A percentile compares a stretch with the other conserved stretches of the same genome.
Conservation (phyloP, 2,329 filamentous ascomycete genomes). For the Sordariomycetes sp. region DNA sequence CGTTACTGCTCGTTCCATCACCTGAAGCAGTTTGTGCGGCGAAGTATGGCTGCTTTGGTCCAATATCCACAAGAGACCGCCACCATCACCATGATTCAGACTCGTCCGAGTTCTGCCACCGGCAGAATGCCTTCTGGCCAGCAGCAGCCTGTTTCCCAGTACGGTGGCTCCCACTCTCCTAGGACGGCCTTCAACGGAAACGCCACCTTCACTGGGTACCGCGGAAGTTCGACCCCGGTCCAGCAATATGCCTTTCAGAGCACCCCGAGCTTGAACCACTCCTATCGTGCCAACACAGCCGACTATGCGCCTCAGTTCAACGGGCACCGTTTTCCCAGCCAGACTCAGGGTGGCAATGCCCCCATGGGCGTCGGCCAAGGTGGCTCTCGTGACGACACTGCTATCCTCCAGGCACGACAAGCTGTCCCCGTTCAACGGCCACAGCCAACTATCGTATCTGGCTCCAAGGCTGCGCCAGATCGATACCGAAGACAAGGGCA, state of each 20-base stretch:
- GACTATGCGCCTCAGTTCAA: conserved; percentile 9
- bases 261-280: conserved; percentile 55
- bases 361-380: conserved; percentile 17
- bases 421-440: neutral
- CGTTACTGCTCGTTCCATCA: too few species aligned
- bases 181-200: conserved; percentile 16
- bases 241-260: conserved; percentile 70
- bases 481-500: conserved; percentile 62
- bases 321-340: conserved; percentile 9
- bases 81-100: conserved; percentile 68
- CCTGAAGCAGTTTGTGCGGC: neutral
- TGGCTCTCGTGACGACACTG: conserved; percentile 44
- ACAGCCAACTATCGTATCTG: conserved; percentile 10
- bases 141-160: conserved; percentile 39
- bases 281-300: conserved; percentile 17
- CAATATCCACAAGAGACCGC: conserved; percentile 71
- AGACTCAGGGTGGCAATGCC: conserved; percentile 15
- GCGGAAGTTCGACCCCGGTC: conserved; percentile 48
- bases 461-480: conserved; percentile 52
- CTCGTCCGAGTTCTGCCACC: conserved; percentile 50
- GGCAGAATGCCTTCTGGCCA: conserved; percentile 40
- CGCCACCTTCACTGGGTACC: conserved; percentile 39
- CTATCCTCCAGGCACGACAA: conserved; percentile 20
- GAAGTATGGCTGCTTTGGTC: conserved; percentile 73
- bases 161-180: conserved; percentile 26